A percentile compares a stretch with the other conserved stretches of the same genome.
phyloP scores from a whole-genome alignment of 495 filamentous ascomycete genomes.

The Daldinia decipiens region DNA sequence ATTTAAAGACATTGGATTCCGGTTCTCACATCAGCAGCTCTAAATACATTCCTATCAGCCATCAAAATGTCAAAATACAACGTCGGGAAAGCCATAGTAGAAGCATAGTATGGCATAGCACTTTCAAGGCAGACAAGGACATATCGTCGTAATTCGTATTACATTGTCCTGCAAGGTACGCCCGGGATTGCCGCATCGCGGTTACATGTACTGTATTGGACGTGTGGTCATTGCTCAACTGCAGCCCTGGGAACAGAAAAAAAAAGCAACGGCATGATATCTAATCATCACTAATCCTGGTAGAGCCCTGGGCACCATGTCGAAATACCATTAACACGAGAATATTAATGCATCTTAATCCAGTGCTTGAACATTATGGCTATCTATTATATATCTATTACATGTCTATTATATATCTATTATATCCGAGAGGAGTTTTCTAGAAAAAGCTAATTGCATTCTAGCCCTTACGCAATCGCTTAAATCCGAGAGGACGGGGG shows the following conservation, averaged over 20 bases:
- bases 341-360: constrained; percentile 18
- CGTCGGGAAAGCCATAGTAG: not conserved
- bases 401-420: no score
- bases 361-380: constrained; percentile 20
- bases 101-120: constrained; percentile 24
- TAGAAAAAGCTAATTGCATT: constrained; percentile 24
- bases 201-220: constrained; percentile 47
- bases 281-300: constrained; percentile 35
- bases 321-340: constrained; percentile 41
- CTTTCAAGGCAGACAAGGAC: constrained; percentile 1
- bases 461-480: not conserved
- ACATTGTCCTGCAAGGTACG: constrained; percentile 30
- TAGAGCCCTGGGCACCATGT: constrained; percentile 24
- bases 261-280: constrained; percentile 16
- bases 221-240: constrained; percentile 32
- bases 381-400: no score
- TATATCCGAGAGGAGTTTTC: constrained; percentile 28
- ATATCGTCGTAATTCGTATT: constrained; percentile 8
- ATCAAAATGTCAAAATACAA: not conserved
- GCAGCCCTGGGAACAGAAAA: constrained; percentile 14
- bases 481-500: not conserved
- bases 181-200: constrained; percentile 44
- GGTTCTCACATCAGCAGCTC: constrained; percentile 23
- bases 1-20: constrained; percentile 12
- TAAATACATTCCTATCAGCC: not conserved